Evolutionary conservation across 2,329 filamentous ascomycete species (phyloP).

Genomic region (Fonsecaea pugnacius): DNA sequence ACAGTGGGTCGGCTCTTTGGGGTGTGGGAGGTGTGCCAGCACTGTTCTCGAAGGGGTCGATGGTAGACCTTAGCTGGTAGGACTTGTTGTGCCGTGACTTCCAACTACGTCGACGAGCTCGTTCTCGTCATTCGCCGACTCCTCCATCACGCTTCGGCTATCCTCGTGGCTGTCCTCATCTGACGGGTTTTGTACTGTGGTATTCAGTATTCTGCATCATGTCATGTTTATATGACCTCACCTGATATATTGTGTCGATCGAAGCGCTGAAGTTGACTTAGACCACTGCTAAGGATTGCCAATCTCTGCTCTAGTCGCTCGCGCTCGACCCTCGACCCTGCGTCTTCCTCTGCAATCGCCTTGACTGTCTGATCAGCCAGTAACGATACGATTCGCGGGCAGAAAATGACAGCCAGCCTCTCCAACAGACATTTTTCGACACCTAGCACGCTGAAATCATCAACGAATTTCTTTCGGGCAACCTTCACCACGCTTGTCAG

Average conservation of each 20-base stretch:
- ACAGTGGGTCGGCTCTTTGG: neutral
- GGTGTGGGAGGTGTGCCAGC: too few species aligned
- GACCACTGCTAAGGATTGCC: constrained; percentile 8
- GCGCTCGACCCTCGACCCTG: constrained; percentile 28
- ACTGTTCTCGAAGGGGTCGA: neutral
- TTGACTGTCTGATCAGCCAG: constrained; percentile 37
- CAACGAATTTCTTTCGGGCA: constrained; percentile 47
- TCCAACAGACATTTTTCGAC: constrained; percentile 44
- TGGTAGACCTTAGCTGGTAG: neutral
- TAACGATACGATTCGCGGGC: constrained; percentile 29
- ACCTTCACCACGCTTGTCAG: constrained; percentile 40
- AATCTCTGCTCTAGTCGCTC: constrained; percentile 20
- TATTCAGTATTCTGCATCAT: neutral
- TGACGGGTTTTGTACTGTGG: neutral
- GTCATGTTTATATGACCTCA: neutral
- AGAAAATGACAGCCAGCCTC: constrained; percentile 40
- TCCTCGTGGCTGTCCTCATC: neutral
- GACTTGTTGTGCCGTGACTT: neutral
- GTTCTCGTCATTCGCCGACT: neutral
- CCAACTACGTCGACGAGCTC: neutral
- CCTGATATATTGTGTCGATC: constrained; percentile 23
- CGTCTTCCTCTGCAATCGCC: constrained; percentile 38
- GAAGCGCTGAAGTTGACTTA: constrained; percentile 20
- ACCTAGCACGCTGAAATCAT: constrained; percentile 47
- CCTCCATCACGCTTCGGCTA: neutral